A percentile compares a stretch with the other conserved stretches of the same genome.
Evolutionary conservation across 2,329 filamentous ascomycete genomes (phyloP).

Genomic region (Aspergillus spinulosporus): DNA sequence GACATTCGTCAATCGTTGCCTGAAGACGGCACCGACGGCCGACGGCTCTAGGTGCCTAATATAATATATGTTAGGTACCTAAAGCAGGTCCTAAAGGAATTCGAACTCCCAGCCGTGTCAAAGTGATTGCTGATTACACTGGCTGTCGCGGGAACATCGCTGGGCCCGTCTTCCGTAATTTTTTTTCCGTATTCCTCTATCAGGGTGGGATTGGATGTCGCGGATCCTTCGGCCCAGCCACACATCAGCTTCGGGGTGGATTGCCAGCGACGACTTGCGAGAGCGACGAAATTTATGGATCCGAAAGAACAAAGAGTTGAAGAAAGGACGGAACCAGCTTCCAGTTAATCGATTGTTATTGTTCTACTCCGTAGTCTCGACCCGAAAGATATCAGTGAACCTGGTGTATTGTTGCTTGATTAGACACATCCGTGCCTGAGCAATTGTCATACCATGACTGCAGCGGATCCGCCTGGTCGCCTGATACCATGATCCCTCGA

Average conservation of each 20-base stretch:
- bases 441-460: conserved; percentile 7
- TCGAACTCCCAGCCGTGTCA: not conserved
- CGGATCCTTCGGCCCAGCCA: conserved; percentile 23
- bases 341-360: not conserved
- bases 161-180: not conserved
- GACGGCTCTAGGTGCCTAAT: conserved; percentile 1
- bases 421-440: conserved; percentile 9
- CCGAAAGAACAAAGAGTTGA: conserved; percentile 1
- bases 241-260: conserved; percentile 16
- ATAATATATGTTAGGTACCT: conserved; percentile 4
- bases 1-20: conserved; percentile 1
- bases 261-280: not conserved
- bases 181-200: conserved; percentile 1
- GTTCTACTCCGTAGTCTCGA: not conserved
- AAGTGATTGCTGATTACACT: not conserved
- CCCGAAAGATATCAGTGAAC: not conserved
- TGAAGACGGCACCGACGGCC: not conserved
- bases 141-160: conserved; percentile 3
- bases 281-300: not conserved
- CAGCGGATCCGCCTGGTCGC: conserved; percentile 8
- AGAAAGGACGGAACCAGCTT: not conserved
- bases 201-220: conserved; percentile 20
- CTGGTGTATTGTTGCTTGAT: conserved; percentile 2
- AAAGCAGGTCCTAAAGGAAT: not conserved
- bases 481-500: conserved; percentile 17